Conservation (phyloP, 2,329 filamentous ascomycete species). For the Trichoderma endophyticum region DNA sequence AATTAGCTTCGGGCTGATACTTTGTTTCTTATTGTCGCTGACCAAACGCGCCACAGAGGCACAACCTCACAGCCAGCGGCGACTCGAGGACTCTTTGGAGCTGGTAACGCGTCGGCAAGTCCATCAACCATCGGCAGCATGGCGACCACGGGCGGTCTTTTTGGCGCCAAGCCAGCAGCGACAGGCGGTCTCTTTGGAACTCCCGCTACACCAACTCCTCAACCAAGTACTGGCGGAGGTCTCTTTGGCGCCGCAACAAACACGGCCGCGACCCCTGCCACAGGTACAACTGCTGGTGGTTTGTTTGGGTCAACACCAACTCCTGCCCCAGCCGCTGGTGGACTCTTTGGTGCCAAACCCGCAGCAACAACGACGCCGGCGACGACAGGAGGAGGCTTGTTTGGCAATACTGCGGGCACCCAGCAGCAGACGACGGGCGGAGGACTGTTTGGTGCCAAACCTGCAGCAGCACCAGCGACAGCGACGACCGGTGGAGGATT, state of each 20-base stretch:
- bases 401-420: conserved; percentile 29
- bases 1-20: not conserved
- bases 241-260: conserved; percentile 23
- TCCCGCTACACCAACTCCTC: conserved; percentile 24
- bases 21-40: not conserved
- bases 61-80: conserved; percentile 33
- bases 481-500: conserved; percentile 23
- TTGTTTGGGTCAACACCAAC: conserved; percentile 30
- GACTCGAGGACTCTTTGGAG: conserved; percentile 38
- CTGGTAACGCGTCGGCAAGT: conserved; percentile 28
- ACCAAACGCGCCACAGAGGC: conserved; percentile 23
- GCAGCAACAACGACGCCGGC: conserved; percentile 2
- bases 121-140: conserved; percentile 31
- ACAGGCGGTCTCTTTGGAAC: conserved; percentile 31
- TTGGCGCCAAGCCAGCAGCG: conserved; percentile 32
- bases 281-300: conserved; percentile 25
- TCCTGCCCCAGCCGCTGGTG: conserved; percentile 19
- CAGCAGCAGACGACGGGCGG: conserved; percentile 21
- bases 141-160: conserved; percentile 38
- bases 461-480: conserved; percentile 17
- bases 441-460: conserved; percentile 26
- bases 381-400: conserved; percentile 29
- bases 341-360: conserved; percentile 19
- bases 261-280: conserved; percentile 13
- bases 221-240: conserved; percentile 23